Percentiles rank a stretch among this genome's conserved stretches.
Conservation (phyloP, 2,329 filamentous ascomycete genomes). For the Exophiala mesophila region DNA sequence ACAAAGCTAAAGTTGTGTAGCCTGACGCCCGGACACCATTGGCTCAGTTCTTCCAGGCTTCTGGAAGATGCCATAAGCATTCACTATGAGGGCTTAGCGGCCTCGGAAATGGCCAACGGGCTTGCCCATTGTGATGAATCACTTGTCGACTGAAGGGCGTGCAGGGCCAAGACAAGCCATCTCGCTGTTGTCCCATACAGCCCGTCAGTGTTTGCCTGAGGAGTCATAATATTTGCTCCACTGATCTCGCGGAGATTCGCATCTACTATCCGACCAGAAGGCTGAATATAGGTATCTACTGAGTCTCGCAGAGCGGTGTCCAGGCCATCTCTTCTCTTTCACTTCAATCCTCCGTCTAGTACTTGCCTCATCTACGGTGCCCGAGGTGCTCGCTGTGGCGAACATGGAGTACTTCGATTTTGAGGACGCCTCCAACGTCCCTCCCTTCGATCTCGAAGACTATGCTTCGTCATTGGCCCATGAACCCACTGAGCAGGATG, state of each 20-base stretch:
- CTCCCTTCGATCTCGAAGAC: conserved; percentile 36
- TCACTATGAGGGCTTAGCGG: conserved; percentile 2
- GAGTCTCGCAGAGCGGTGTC: background rate
- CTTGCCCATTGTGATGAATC: conserved; percentile 6
- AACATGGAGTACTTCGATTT: conserved; percentile 47
- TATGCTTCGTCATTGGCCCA: conserved; percentile 33
- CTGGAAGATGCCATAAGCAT: conserved; percentile 12
- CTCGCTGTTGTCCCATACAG: background rate
- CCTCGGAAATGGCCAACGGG: conserved; percentile 9
- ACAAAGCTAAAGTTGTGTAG: background rate
- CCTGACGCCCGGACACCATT: background rate
- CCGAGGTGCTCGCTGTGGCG: conserved; percentile 2
- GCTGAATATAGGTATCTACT: conserved; percentile 11
- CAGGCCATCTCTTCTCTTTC: background rate
- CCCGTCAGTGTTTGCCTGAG: conserved; percentile 6
- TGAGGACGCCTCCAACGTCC: conserved; percentile 40
- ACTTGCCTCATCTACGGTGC: background rate
- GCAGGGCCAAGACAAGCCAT: conserved; percentile 8
- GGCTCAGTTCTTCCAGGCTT: conserved; percentile 7
- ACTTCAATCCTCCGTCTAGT: conserved; percentile 2
- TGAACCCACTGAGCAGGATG: conserved; percentile 37
- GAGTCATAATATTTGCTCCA: conserved; percentile 16
- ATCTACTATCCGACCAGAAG: conserved; percentile 14
- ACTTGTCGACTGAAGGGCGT: conserved; percentile 23
- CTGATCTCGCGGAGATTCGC: conserved; percentile 15